A percentile compares a stretch with the other conserved stretches of the same genome.
These are phyloP conservation scores for Colletotrichum sp. DNA, from an alignment of 2,329 filamentous ascomycete species.

Conservation along the genomic window DNA sequence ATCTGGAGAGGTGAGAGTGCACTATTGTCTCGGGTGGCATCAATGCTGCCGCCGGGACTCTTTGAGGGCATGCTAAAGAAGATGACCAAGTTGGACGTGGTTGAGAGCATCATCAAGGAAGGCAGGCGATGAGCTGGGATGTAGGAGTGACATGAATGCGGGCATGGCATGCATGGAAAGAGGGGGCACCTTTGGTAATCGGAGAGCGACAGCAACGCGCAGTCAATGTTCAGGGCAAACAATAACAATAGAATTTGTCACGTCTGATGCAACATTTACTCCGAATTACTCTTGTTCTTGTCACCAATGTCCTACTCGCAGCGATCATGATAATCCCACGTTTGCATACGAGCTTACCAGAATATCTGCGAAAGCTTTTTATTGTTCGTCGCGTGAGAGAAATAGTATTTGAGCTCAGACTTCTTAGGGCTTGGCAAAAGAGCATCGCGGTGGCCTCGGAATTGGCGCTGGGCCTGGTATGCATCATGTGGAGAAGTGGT, in stretches of 20 bases:
- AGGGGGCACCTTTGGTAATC: rapidly evolving
- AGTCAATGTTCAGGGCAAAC: not conserved
- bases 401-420: rapidly evolving
- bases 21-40: constrained; percentile 14
- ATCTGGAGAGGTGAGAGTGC: constrained; percentile 29
- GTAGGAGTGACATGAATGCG: not conserved
- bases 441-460: not conserved
- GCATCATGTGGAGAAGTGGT: not conserved
- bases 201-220: not conserved
- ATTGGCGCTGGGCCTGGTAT: not conserved
- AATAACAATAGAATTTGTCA: not conserved
- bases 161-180: rapidly evolving
- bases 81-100: constrained; percentile 26
- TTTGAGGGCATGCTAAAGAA: constrained; percentile 25
- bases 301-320: not conserved
- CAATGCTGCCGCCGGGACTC: constrained; percentile 23
- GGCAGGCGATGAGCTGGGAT: not conserved
- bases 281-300: not conserved
- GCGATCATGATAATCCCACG: rapidly evolving
- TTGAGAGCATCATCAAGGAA: constrained; percentile 24
- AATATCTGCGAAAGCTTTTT: not conserved
- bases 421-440: not conserved
- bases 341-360: not conserved
- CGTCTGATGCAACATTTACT: rapidly evolving
- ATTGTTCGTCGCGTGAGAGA: rapidly evolving